Evolutionary conservation across 768 basidiomycete genomes (phyloP).

Genomic region (Rhodosporidiobolus odoratus): DNA sequence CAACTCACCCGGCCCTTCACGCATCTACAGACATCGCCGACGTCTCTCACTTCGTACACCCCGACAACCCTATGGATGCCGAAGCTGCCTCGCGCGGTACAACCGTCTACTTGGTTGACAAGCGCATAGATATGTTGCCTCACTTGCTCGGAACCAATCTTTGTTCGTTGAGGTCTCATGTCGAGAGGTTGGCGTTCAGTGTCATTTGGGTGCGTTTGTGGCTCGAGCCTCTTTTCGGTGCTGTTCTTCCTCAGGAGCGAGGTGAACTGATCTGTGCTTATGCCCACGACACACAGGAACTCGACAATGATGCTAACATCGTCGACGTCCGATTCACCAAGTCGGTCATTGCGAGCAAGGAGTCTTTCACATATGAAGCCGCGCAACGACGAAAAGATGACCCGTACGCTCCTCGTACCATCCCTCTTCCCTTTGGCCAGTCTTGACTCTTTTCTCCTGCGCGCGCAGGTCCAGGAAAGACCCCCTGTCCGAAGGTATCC

Average conservation of each 20-base stretch:
- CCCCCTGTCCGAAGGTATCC: slow-evolving; percentile 73
- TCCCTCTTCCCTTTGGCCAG: not conserved
- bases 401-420: slow-evolving; percentile 54
- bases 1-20: not conserved
- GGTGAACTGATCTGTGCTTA: not conserved
- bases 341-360: slow-evolving; percentile 93
- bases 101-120: slow-evolving; percentile 96
- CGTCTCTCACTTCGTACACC: slow-evolving; percentile 88
- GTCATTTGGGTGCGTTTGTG: slow-evolving; percentile 75
- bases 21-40: slow-evolving; percentile 91
- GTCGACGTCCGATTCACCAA: slow-evolving; percentile 86
- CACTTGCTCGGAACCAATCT: slow-evolving; percentile 87
- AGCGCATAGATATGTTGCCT: slow-evolving; percentile 97
- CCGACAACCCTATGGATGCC: slow-evolving; percentile 91
- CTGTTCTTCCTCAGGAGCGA: not conserved
- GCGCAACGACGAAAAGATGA: slow-evolving; percentile 93
- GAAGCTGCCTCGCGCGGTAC: slow-evolving; percentile 95
- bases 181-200: slow-evolving; percentile 91
- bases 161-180: slow-evolving; percentile 83
- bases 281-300: slow-evolving; percentile 57
- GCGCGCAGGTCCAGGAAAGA: slow-evolving; percentile 64
- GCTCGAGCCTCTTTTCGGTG: not conserved
- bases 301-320: slow-evolving; percentile 81
- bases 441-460: not conserved
- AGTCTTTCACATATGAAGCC: slow-evolving; percentile 93